Evolutionary conservation across 306 rosid species (phyloP).

Genomic region (Dryas octopetala): DNA sequence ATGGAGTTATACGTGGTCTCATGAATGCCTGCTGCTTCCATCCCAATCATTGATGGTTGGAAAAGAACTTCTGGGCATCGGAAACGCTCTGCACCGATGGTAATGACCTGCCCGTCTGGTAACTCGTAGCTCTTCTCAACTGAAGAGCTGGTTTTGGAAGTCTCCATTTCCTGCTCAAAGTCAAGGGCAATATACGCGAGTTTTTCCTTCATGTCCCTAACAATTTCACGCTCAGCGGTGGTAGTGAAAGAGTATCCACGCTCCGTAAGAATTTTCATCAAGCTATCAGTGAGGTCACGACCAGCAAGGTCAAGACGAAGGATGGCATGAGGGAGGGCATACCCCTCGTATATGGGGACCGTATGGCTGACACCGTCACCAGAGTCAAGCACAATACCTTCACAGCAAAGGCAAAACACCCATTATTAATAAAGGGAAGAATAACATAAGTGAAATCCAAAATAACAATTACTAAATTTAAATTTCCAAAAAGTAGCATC

Average conservation of each 20-base stretch:
- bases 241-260: conserved; percentile 97
- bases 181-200: conserved; percentile 88
- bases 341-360: conserved; percentile 96
- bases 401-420: conserved; percentile 20
- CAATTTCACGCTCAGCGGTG: conserved; percentile 98
- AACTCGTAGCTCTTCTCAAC: conserved; percentile 98
- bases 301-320: conserved; percentile 99
- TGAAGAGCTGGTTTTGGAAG: conserved; percentile 84
- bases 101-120: conserved; percentile 97
- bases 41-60: conserved; percentile 95
- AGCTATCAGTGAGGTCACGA: conserved; percentile 91
- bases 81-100: conserved; percentile 97
- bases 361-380: conserved; percentile 99
- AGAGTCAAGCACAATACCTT: conserved; percentile 96
- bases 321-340: conserved; percentile 98
- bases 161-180: conserved; percentile 85
- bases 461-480: neutral
- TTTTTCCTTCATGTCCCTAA: conserved; percentile 96
- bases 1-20: conserved; percentile 99
- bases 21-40: conserved; percentile 99
- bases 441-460: neutral
- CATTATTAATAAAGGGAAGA: conserved; percentile 2
- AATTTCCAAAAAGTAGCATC: neutral
- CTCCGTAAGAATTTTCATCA: conserved; percentile 96
- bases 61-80: conserved; percentile 95